phyloP scores from a whole-genome alignment of 106 monocot species.

The Allium cepa region DNA sequence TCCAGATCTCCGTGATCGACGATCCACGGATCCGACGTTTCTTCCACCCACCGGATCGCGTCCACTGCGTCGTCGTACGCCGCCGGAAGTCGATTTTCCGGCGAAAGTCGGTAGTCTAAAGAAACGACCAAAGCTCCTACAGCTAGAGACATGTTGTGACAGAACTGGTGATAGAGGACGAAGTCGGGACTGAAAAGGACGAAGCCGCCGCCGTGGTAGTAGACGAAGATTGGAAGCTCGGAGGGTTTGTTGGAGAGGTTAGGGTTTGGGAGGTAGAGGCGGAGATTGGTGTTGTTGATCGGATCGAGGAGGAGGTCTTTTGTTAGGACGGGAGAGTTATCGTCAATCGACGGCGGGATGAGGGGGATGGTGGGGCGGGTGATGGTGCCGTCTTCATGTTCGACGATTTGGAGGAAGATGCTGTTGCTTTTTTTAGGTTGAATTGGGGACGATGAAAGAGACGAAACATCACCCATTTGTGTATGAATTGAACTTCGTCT shows the following conservation, averaged over 20 bases:
- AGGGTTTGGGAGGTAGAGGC: neutral
- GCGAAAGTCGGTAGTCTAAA: constrained; percentile 20
- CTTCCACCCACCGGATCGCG: constrained; percentile 3
- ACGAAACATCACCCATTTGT: no score
- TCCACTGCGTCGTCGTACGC: constrained; percentile 15
- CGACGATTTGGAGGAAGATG: constrained; percentile 31
- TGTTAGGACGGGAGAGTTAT: neutral
- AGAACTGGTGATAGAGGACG: constrained; percentile 1
- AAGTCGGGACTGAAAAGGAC: constrained; percentile 19
- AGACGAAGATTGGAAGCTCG: constrained; percentile 15
- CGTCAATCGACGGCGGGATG: neutral
- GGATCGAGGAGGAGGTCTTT: constrained; percentile 7
- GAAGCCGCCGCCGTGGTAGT: constrained; percentile 30
- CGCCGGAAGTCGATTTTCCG: constrained; percentile 12
- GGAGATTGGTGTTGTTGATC: constrained; percentile 2
- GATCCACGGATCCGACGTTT: constrained; percentile 11
- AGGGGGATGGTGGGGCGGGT: constrained; percentile 2
- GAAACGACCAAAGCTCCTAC: constrained; percentile 8
- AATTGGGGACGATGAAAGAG: neutral
- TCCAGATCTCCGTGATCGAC: constrained; percentile 15
- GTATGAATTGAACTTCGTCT: no score
- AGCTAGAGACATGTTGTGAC: neutral
- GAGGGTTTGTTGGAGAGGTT: neutral
- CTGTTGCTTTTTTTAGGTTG: neutral
- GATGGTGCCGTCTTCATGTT: constrained; percentile 36